Conservation (phyloP, 108 stramenopile genomes). For the Bacterosira constricta region DNA sequence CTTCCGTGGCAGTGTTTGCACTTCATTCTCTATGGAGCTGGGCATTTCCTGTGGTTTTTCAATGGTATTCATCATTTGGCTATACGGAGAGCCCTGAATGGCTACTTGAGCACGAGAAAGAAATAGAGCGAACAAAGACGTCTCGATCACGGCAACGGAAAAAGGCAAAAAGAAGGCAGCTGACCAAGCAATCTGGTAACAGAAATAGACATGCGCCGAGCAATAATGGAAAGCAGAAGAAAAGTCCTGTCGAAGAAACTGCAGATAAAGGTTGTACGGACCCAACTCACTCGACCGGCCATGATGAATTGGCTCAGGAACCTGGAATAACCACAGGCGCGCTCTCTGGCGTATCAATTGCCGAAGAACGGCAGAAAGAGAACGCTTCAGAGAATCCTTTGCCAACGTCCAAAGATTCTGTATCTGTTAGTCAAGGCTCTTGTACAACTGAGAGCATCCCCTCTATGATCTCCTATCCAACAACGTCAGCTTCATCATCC, state of each 20-base stretch:
- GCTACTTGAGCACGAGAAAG: slow-evolving; percentile 48
- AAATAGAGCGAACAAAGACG: slow-evolving; percentile 37
- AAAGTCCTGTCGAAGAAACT: not conserved
- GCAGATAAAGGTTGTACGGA: not conserved
- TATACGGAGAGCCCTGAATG: slow-evolving; percentile 28
- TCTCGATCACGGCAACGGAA: slow-evolving; percentile 23
- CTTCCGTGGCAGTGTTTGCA: slow-evolving; percentile 23
- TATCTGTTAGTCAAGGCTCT: not conserved
- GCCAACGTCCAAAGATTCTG: slow-evolving; percentile 10
- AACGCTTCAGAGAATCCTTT: not conserved
- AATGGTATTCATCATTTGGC: slow-evolving; percentile 14
- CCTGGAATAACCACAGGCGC: not conserved
- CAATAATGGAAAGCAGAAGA: not conserved
- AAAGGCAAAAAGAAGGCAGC: slow-evolving; percentile 29
- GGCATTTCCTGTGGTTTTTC: slow-evolving; percentile 1
- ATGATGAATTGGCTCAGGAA: not conserved
- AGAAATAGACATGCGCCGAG: not conserved
- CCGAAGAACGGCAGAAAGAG: not conserved
- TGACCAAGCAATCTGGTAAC: not conserved
- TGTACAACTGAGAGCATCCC: slow-evolving; percentile 6
- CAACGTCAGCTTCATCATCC: not conserved
- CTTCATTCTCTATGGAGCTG: slow-evolving; percentile 20
- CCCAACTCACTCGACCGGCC: not conserved
- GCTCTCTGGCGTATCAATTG: not conserved
- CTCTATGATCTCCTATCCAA: slow-evolving; percentile 22